A percentile compares a stretch with the other conserved stretches of the same genome.
These are phyloP conservation scores for Claviceps sp. DNA, from an alignment of 2,329 filamentous ascomycete genomes.

Conservation along the genomic window DNA sequence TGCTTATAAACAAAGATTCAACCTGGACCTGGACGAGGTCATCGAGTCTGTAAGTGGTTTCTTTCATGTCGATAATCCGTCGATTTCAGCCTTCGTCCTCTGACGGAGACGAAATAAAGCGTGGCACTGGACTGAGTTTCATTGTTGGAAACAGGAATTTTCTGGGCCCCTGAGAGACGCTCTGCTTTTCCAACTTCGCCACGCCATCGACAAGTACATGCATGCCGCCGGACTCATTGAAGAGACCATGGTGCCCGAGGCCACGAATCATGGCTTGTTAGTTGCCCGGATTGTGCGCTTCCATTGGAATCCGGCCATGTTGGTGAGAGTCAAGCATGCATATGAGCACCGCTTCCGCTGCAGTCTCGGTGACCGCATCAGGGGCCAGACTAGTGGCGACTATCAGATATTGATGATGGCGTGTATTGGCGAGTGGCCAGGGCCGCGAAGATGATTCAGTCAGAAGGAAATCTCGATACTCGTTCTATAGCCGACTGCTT, in stretches of 20 bases:
- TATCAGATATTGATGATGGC: slow-evolving; percentile 67
- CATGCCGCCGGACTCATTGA: slow-evolving; percentile 75
- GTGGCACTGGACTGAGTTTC: not conserved
- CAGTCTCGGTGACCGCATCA: slow-evolving; percentile 56
- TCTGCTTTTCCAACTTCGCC: slow-evolving; percentile 63
- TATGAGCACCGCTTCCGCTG: slow-evolving; percentile 59
- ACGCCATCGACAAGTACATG: slow-evolving; percentile 68
- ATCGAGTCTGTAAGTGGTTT: slow-evolving; percentile 47
- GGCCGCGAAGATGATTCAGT: not conserved
- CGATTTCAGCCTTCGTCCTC: not conserved
- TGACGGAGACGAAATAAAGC: not conserved
- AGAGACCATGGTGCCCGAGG: slow-evolving; percentile 71
- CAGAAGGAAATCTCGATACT: too few relatives aligned
- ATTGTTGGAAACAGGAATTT: slow-evolving; percentile 45
- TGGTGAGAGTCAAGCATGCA: slow-evolving; percentile 66
- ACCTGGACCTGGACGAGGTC: slow-evolving; percentile 54
- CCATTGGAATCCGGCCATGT: slow-evolving; percentile 68
- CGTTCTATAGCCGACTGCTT: too few relatives aligned
- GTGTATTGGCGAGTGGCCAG: slow-evolving; percentile 33
- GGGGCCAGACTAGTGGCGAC: slow-evolving; percentile 74
- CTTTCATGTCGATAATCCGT: not conserved
- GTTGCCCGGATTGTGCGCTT: slow-evolving; percentile 63
- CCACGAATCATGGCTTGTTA: slow-evolving; percentile 74
- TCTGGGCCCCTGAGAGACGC: slow-evolving; percentile 86
- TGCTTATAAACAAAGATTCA: slow-evolving; percentile 61